Base-by-base conservation (phyloP, 805 yeast species). In the Pichia occidentalis region DNA sequence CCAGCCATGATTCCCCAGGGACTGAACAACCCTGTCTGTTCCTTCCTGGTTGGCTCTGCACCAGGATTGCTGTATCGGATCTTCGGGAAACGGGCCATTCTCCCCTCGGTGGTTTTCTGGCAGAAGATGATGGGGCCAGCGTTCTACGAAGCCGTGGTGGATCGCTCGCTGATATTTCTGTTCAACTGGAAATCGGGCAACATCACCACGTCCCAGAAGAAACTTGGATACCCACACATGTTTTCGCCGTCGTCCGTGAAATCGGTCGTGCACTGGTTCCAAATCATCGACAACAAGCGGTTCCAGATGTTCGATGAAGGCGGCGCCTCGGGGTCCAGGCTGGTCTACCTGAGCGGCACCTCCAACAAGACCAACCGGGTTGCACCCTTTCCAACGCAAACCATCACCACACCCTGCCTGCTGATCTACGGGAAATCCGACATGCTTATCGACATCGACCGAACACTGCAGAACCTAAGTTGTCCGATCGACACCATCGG, bases 1-100 rank as follows among this genome's bases (percentile, higher is more conserved):
- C 97, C 97, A 0, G 97, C 97, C 1, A 81, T 90, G 71, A 81
- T 95, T 0, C 97, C 97, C 0, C 80, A 77, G 30, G 92, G 95
- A 2, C 65, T 88, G 28, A 29, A 86, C 75, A 56, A 54, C 25
- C 56, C 57, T 12, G 11, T 54, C 9, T 46, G 53, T 19, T 48
- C 54, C 4, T 70, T 83, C 1, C 64, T 90, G 32, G 74, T 85
- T 44, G 74, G 81, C 47, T 72, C 92, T 1, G 77, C 87, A 3
- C 96, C 97, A 1, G 67, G 75, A 37, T 58, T 86, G 27, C 63
- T 88, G 52, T 84, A 69, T 53, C 56, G 80, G 32, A 58, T 86
- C 27, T 88, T 88, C 56, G 95, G 96, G 3, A 64, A 75, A 36
- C 69, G 76, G 44, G 78, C 85, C 2, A 67, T 88, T 27, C 66